Percentiles rank a stretch among this genome's conserved stretches.
Conservation (phyloP, 169 alveolate species). For the Besnoitia besnoiti region DNA sequence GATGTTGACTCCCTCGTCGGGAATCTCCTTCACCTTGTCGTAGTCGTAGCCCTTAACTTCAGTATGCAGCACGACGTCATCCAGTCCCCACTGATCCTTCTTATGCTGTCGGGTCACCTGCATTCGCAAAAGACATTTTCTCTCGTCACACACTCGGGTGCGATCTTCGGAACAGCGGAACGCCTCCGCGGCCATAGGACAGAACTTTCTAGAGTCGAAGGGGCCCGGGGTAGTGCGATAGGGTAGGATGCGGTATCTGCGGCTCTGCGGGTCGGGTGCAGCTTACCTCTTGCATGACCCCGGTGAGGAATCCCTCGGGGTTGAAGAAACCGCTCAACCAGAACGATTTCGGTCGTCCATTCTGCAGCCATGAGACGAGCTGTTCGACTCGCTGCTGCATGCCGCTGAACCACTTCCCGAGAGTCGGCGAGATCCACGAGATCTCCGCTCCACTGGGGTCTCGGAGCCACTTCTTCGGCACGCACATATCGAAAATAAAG, state of each 20-base stretch:
- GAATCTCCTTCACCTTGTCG: conserved; percentile 81
- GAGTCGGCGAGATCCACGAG: conserved; percentile 94
- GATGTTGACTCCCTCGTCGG: conserved; percentile 90
- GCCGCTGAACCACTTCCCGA: conserved; percentile 96
- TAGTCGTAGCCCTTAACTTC: conserved; percentile 76
- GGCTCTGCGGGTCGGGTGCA: neutral
- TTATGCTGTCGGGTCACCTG: conserved; percentile 88
- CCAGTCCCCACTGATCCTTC: conserved; percentile 93
- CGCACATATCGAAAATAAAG: conserved; percentile 86
- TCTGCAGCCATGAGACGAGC: conserved; percentile 91
- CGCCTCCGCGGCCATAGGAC: neutral
- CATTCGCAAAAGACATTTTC: neutral
- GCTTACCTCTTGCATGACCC: conserved; percentile 92
- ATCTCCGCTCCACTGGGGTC: conserved; percentile 97
- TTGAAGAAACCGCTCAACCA: conserved; percentile 96
- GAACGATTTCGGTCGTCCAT: conserved; percentile 90
- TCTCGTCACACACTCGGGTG: too few species aligned
- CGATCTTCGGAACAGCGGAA: neutral
- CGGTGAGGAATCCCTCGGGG: conserved; percentile 93
- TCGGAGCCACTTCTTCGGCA: conserved; percentile 93
- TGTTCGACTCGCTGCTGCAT: conserved; percentile 91
- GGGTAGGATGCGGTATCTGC: neutral
- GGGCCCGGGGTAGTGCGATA: neutral
- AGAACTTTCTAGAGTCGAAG: neutral
- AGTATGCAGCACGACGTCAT: conserved; percentile 92